Percentiles rank a stretch among this genome's conserved stretches.
phyloP scores from a whole-genome alignment of 176 grass and related monocot species.

The Avena eriantha region DNA sequence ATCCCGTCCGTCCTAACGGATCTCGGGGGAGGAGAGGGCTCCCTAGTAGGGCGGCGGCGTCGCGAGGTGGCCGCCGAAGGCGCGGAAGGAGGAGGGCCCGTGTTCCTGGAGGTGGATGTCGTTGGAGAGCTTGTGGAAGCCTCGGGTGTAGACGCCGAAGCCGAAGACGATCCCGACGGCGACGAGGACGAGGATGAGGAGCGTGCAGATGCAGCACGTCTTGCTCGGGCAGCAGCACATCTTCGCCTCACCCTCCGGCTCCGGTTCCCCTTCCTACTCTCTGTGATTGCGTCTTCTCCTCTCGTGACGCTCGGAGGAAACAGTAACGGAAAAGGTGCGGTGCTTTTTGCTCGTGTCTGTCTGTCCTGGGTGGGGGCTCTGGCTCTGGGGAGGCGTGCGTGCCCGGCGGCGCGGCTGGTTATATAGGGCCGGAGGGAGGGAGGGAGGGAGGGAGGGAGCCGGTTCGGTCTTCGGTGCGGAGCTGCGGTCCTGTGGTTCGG shows the following conservation, averaged over 20 bases:
- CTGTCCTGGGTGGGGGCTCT: no score
- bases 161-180: conserved; percentile 79
- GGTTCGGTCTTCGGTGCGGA: neutral
- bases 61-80: conserved; percentile 36
- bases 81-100: conserved; percentile 38
- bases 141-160: conserved; percentile 77
- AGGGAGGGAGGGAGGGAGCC: neutral
- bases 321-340: conserved; percentile 14
- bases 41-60: conserved; percentile 41
- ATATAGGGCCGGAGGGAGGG: neutral
- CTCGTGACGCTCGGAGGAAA: no score
- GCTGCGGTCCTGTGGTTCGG: neutral
- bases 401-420: neutral
- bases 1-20: neutral
- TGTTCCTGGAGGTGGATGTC: conserved; percentile 51
- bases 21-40: neutral
- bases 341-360: neutral
- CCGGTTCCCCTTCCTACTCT: neutral
- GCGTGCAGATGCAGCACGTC: conserved; percentile 79
- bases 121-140: conserved; percentile 79
- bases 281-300: neutral
- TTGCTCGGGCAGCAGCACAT: conserved; percentile 94
- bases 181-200: conserved; percentile 66
- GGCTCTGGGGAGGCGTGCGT: neutral
- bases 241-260: neutral